Conservation (phyloP, 129 eudicot genomes). For the Tagetes patula region DNA sequence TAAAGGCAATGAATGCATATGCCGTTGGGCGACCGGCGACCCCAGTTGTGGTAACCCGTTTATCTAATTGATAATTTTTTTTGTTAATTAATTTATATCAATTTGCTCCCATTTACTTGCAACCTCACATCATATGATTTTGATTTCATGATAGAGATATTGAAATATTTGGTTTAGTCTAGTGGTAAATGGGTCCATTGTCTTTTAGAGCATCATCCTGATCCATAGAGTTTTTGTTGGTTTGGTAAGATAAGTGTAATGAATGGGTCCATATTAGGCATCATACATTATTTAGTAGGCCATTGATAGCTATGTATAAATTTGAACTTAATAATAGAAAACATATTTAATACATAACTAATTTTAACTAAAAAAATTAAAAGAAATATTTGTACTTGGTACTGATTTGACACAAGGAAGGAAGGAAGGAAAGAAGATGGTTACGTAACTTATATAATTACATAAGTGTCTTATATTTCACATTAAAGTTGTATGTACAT, state of each 20-base stretch:
- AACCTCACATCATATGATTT: not conserved
- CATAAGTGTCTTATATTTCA: too few relatives aligned
- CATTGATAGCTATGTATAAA: not conserved
- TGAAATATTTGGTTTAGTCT: constrained; percentile 11
- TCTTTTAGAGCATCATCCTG: constrained; percentile 6
- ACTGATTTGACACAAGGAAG: too few relatives aligned
- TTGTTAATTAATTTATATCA: too few relatives aligned
- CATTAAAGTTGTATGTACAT: too few relatives aligned
- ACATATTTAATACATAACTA: not conserved
- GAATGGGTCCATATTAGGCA: constrained; percentile 22
- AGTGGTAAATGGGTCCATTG: constrained; percentile 34
- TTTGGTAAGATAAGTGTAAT: not conserved
- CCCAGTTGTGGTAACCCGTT: not conserved
- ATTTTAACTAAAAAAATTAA: not conserved
- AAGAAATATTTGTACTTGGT: too few relatives aligned
- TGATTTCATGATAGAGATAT: constrained; percentile 18
- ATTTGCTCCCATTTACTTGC: too few relatives aligned
- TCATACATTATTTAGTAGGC: constrained; percentile 4
- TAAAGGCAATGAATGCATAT: too few relatives aligned
- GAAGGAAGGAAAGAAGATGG: too few relatives aligned
- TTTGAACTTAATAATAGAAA: not conserved
- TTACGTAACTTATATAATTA: too few relatives aligned
- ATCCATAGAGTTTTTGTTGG: not conserved
- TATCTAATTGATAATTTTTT: not conserved
- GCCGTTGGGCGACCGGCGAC: too few relatives aligned